phyloP scores from a whole-genome alignment of 345 rosid genomes.

The Moricandia arvensis region DNA sequence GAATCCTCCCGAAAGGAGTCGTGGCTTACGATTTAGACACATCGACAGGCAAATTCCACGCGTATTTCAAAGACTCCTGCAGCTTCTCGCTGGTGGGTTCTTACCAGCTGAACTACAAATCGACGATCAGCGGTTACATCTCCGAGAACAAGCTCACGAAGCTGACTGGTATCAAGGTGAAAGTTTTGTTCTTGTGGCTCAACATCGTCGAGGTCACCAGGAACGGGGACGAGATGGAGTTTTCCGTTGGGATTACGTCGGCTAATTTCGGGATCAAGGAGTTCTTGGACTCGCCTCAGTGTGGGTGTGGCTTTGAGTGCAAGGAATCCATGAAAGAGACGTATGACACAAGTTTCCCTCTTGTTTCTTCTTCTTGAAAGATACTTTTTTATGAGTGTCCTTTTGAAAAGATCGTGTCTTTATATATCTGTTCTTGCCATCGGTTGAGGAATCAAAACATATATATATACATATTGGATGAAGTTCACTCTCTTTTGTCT shows the following conservation, averaged over 20 bases:
- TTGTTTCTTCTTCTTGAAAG: slow-evolving; percentile 56
- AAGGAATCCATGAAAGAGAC: slow-evolving; percentile 37
- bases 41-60: slow-evolving; percentile 61
- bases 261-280: slow-evolving; percentile 70
- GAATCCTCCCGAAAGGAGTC: slow-evolving; percentile 77
- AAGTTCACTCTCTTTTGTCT: not conserved
- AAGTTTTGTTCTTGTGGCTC: slow-evolving; percentile 82
- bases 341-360: slow-evolving; percentile 39
- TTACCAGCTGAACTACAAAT: slow-evolving; percentile 71
- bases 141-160: slow-evolving; percentile 55
- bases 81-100: slow-evolving; percentile 88
- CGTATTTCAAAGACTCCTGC: slow-evolving; percentile 62
- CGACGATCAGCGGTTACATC: slow-evolving; percentile 71
- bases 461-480: not conserved
- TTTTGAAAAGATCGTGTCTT: not conserved
- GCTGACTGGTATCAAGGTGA: slow-evolving; percentile 82
- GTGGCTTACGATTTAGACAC: slow-evolving; percentile 61
- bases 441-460: not conserved
- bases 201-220: slow-evolving; percentile 84
- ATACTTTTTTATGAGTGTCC: not conserved
- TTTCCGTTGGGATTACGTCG: slow-evolving; percentile 93
- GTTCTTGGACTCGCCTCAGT: slow-evolving; percentile 84
- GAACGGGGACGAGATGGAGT: slow-evolving; percentile 56
- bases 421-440: not conserved
- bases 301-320: slow-evolving; percentile 91